Conservation (phyloP, 306 rosid genomes). For the Lablab purpureus region DNA sequence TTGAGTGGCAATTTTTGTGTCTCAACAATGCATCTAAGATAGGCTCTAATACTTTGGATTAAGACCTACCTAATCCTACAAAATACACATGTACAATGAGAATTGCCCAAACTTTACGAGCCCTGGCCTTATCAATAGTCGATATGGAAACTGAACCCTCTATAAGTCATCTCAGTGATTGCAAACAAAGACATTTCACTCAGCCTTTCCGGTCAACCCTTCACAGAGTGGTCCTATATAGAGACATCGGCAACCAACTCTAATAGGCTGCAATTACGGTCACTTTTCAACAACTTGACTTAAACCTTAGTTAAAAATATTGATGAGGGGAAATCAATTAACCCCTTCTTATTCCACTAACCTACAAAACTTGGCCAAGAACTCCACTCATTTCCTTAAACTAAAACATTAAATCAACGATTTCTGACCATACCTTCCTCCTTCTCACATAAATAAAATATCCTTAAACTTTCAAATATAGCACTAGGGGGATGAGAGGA, state of each 20-base stretch:
- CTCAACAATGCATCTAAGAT: no score
- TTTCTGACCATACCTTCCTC: background rate
- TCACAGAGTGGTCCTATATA: background rate
- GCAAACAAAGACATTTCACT: background rate
- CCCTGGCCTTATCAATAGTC: background rate
- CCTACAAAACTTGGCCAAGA: background rate
- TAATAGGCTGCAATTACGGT: background rate
- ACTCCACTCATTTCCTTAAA: conserved; percentile 17
- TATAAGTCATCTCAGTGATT: no score
- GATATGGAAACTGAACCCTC: background rate
- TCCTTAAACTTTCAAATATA: background rate
- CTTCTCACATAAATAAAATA: background rate
- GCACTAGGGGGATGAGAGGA: background rate
- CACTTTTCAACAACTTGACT: background rate
- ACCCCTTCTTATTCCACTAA: background rate
- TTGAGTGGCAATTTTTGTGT: no score
- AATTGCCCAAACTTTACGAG: no score
- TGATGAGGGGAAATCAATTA: background rate
- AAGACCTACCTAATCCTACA: no score
- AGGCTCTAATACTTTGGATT: no score
- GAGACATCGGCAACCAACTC: background rate
- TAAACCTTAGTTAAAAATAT: background rate
- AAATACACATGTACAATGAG: no score
- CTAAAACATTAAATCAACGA: background rate
- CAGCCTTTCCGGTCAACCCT: background rate